Evolutionary conservation across 2,329 filamentous ascomycete species (phyloP), one percentile per base, ranked within the genome.

Genomic region (Penicillium frequentans): DNA sequence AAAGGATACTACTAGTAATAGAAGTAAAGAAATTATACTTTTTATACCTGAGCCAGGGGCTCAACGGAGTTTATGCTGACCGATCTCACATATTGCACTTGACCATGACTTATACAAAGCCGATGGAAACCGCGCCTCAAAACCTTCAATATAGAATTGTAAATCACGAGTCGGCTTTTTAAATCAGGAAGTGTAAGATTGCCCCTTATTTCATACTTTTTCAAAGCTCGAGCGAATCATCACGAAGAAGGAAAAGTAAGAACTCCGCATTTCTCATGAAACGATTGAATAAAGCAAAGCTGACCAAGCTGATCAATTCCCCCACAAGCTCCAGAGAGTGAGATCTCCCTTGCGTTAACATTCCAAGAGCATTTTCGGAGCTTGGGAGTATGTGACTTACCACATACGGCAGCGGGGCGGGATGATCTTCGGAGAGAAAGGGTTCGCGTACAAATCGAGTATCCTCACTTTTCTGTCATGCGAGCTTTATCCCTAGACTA

Each of bases 361-460:
- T 64, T 64, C 61, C 59, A 54, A 29, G 39, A 49, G 49, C 46
- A 60, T 60, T 54, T 54, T 55, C 61, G 59, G 61, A 64, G 55
- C 37, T 60, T 64, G 56, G 58, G 59, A 31, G 59, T 64, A 64
- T 64, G 61, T 57, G 57, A 49, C 45, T 45, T 57, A 37, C 59
- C 57, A 43, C 21, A 45, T 52, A 47, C 6, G 57, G 59, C 13
- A 59, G 39, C n/a, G 11, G 11, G 16, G 37, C 31, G 57, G 27
- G 49, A 42, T 45, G 60, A 64, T 64, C 61, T 23, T 37, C 35
- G 26, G 21, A 23, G 48, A 35, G 16, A 21, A 47, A 37, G 31
- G n/a, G 27, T 24, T 37, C 51, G 43, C 44, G 16, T 23, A 16
- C 44, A 21, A n/a, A 39, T 3, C 21, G 26, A 35, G 21, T 33